Base-by-base conservation (phyloP, 2,329 filamentous ascomycete genomes). In the Aspergillus tubingensis region DNA sequence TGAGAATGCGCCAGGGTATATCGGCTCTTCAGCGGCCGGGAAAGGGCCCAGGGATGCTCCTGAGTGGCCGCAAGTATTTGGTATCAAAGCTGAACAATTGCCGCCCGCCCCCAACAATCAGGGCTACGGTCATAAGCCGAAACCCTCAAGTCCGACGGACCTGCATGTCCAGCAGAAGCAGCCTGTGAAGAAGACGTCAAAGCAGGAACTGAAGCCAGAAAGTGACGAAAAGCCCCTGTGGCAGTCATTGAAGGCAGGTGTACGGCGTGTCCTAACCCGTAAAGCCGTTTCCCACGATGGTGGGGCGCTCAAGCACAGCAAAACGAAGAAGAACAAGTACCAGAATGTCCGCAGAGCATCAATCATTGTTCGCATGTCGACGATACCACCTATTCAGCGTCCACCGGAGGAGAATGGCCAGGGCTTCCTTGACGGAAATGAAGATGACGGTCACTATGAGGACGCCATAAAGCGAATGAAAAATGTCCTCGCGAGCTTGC, bases 391-490 rank as follows among this genome's bases (percentile, higher is more conserved):
- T 21, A n/a, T 32, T 5, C 17, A 32, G 15, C 53, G 25, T 15
- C 25, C 41, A 11, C 23, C 39, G 1, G 53, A 19, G 23, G 39
- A 32, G 7, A 32, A n/a, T 53, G 51, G 38, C 8, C 41, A n/a
- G 8, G 19, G n/a, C 5, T 19, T 30, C n/a, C 25, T 30, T 15
- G 39, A 30, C 5, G 53, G 30, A 5, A 47, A 47, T n/a, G 39
- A 55, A 21, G 53, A 54, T 17, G 52, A 44, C 32, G 53, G 30
- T 17, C 53, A 19, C 27, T 55, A 55, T 13, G 23, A 55, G 47
- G 39, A 55, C 36, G 53, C 53, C 8, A 32, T 55, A 17, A 55
- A 32, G 39, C 53, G 53, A 5, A 55, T 55, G 53, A 55, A 55
- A 17, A 55, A 55, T 23, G 53, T 55, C 23, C 39, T 55, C 11